Conservation (phyloP, 495 filamentous ascomycete species). For the Cercophora sp. region DNA sequence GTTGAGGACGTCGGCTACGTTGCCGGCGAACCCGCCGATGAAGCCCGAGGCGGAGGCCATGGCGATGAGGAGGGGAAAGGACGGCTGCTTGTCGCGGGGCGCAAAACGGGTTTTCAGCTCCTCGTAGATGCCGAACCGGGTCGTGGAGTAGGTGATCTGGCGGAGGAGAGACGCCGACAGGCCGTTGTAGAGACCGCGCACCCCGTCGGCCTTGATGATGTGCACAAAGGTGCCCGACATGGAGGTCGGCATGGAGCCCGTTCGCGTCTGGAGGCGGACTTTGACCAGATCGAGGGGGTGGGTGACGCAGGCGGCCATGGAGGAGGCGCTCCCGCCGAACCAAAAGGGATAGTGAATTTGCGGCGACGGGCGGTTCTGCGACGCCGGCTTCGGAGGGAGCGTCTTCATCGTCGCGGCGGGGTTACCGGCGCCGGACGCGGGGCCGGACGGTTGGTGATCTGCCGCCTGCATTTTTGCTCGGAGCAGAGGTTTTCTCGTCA, state of each 20-base stretch:
- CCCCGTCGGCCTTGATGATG: slow-evolving; percentile 59
- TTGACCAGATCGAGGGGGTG: slow-evolving; percentile 83
- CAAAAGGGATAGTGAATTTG: slow-evolving; percentile 68
- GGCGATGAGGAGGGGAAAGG: slow-evolving; percentile 67
- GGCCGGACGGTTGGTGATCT: slow-evolving; percentile 9
- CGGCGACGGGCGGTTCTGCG: background rate
- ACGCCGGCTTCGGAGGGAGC: background rate
- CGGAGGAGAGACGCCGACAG: slow-evolving; percentile 89
- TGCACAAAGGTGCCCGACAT: slow-evolving; percentile 82
- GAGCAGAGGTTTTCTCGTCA: background rate
- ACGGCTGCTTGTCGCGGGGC: slow-evolving; percentile 47
- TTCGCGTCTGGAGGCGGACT: slow-evolving; percentile 86
- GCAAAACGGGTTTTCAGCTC: slow-evolving; percentile 70
- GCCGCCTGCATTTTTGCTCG: slow-evolving; percentile 15
- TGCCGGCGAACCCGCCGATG: slow-evolving; percentile 84
- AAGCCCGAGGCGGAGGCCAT: slow-evolving; percentile 82
- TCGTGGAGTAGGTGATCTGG: slow-evolving; percentile 88
- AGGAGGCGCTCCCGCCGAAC: slow-evolving; percentile 91
- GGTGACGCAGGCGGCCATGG: slow-evolving; percentile 82
- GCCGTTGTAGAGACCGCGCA: slow-evolving; percentile 77
- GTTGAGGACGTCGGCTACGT: slow-evolving; percentile 93
- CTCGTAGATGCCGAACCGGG: slow-evolving; percentile 92
- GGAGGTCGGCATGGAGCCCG: slow-evolving; percentile 58
- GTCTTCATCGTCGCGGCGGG: background rate
- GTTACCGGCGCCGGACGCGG: background rate